A percentile compares a stretch with the other conserved stretches of the same genome.
Evolutionary conservation across 495 filamentous ascomycete genomes (phyloP).

Genomic region (Amniculicola lignicola): DNA sequence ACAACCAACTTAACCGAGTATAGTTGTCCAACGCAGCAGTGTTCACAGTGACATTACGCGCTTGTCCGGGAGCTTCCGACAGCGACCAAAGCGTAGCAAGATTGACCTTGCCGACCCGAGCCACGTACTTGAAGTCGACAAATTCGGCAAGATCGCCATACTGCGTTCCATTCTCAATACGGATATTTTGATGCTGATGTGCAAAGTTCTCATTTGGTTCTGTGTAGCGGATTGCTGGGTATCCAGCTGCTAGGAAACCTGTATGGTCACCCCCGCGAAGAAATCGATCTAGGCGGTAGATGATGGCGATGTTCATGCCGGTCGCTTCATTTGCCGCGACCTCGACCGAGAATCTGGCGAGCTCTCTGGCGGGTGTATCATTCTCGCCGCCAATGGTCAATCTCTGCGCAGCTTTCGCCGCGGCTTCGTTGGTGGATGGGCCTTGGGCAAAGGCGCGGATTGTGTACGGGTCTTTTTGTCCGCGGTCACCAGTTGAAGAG

Average conservation of each 20-base stretch:
- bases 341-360: conserved; percentile 52
- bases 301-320: conserved; percentile 44
- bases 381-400: conserved; percentile 52
- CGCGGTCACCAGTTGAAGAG: conserved; percentile 44
- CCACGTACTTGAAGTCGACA: conserved; percentile 52
- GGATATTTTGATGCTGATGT: conserved; percentile 55
- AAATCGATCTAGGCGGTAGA: conserved; percentile 54
- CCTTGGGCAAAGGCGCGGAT: conserved; percentile 52
- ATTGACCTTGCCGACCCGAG: conserved; percentile 51
- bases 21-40: conserved; percentile 45
- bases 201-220: conserved; percentile 53
- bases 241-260: conserved; percentile 51
- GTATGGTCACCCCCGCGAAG: conserved; percentile 54
- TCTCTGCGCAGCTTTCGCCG: conserved; percentile 34
- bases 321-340: conserved; percentile 38
- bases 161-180: conserved; percentile 46
- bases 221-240: conserved; percentile 52
- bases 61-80: conserved; percentile 47
- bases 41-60: conserved; percentile 48
- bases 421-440: conserved; percentile 42
- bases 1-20: conserved; percentile 47
- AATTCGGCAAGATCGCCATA: conserved; percentile 54
- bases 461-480: conserved; percentile 44
- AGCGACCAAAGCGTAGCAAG: conserved; percentile 50
- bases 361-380: conserved; percentile 52